A percentile compares a stretch with the other conserved stretches of the same genome.
phyloP scores from a whole-genome alignment of 495 filamentous ascomycete genomes.

The Xylaria longipes region DNA sequence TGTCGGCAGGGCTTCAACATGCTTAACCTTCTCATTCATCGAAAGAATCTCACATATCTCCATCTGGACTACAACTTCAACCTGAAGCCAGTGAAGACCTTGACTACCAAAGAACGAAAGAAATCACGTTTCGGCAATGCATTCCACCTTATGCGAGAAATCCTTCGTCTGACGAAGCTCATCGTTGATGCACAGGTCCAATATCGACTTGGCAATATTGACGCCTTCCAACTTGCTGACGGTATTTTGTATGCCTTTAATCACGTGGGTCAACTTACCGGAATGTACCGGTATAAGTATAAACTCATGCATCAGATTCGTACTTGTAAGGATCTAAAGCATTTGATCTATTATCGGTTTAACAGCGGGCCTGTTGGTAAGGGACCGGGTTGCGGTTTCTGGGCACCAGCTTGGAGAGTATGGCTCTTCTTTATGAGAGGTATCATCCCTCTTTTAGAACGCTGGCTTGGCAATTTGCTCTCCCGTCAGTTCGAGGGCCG shows the following conservation, averaged over 20 bases:
- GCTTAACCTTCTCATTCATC: constrained; percentile 96
- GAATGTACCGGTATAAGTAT: constrained; percentile 99
- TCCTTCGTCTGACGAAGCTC: constrained; percentile 94
- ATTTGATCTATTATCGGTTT: constrained; percentile 99
- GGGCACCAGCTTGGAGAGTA: constrained; percentile 98
- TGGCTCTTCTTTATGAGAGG: constrained; percentile 99
- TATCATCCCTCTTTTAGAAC: constrained; percentile 94
- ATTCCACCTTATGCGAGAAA: constrained; percentile 99
- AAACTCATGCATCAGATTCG: constrained; percentile 99
- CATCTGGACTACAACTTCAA: constrained; percentile 99
- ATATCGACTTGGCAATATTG: constrained; percentile 97
- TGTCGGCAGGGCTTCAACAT: constrained; percentile 99
- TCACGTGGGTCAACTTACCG: constrained; percentile 97
- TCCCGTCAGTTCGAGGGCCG: constrained; percentile 98
- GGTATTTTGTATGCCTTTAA: constrained; percentile 99
- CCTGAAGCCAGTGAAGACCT: constrained; percentile 96
- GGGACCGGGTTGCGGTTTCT: constrained; percentile 98
- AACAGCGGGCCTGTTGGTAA: constrained; percentile 98
- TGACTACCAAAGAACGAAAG: constrained; percentile 99
- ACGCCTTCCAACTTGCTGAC: constrained; percentile 98
- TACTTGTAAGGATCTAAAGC: constrained; percentile 98
- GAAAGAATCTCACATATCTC: constrained; percentile 98
- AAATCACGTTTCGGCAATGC: constrained; percentile 99
- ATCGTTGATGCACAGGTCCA: constrained; percentile 99
- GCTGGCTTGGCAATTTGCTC: constrained; percentile 96